Percentiles rank a stretch among this genome's conserved stretches.
phyloP scores from a whole-genome alignment of 352 stramenopile genomes.

The Pythium monospermum region DNA sequence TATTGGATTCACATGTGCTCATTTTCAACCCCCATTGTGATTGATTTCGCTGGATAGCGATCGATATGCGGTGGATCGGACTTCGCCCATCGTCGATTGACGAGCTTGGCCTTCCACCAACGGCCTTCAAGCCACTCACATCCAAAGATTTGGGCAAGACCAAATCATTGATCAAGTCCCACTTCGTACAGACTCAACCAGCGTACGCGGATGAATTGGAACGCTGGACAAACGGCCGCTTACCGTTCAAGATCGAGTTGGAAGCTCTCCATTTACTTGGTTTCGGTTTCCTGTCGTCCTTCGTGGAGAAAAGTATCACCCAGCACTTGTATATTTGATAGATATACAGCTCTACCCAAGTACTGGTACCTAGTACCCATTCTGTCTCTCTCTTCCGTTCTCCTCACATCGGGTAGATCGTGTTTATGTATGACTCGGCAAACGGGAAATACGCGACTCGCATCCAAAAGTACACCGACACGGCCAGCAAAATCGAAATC shows the following conservation, averaged over 20 bases:
- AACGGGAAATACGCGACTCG: conserved; percentile 68
- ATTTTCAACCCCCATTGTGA: not conserved
- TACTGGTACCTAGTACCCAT: too few species aligned
- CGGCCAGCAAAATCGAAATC: conserved; percentile 88
- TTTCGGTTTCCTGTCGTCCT: conserved; percentile 66
- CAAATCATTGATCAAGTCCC: conserved; percentile 33
- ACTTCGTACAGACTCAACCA: conserved; percentile 60
- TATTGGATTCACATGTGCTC: not conserved
- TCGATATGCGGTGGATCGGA: conserved; percentile 90
- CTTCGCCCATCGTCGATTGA: conserved; percentile 82
- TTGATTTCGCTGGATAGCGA: conserved; percentile 24
- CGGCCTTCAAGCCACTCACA: conserved; percentile 53
- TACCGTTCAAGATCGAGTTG: conserved; percentile 78
- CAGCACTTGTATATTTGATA: conserved; percentile 25
- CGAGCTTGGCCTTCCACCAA: conserved; percentile 37
- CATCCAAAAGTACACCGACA: conserved; percentile 81
- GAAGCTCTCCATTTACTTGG: conserved; percentile 74
- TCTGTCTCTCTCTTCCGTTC: not conserved
- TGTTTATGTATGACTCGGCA: conserved; percentile 32
- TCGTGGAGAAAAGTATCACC: conserved; percentile 44
- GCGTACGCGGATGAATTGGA: conserved; percentile 48
- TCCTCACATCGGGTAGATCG: conserved; percentile 23
- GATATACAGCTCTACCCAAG: too few species aligned
- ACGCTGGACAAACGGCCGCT: conserved; percentile 34
- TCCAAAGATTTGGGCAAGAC: conserved; percentile 46